Percentiles rank a stretch among this genome's conserved stretches.
Conservation (phyloP, 495 filamentous ascomycete species). For the Penicillium bovifimosum region DNA sequence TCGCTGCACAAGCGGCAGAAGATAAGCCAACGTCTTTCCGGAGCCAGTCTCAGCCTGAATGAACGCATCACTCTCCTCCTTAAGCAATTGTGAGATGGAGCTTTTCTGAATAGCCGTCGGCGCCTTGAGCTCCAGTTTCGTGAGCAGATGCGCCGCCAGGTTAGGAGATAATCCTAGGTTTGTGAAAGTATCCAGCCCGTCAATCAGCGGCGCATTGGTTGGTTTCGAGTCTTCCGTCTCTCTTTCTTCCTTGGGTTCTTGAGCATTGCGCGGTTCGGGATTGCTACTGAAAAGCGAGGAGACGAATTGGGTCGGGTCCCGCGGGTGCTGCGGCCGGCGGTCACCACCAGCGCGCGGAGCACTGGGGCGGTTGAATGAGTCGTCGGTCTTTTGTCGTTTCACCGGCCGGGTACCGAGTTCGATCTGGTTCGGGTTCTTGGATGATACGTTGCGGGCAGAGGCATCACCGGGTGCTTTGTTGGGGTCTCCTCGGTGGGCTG, state of each 20-base stretch:
- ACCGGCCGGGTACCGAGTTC: conserved; percentile 29
- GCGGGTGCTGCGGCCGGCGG: conserved; percentile 18
- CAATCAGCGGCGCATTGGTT: conserved; percentile 92
- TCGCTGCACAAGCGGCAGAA: conserved; percentile 83
- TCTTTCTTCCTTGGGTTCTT: conserved; percentile 37
- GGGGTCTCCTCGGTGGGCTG: conserved; percentile 43
- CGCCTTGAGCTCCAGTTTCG: conserved; percentile 80
- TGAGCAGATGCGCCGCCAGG: conserved; percentile 74
- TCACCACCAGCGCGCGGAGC: conserved; percentile 6
- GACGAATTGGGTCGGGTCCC: conserved; percentile 54
- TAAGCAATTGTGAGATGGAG: conserved; percentile 71
- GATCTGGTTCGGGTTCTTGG: conserved; percentile 39
- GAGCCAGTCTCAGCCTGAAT: conserved; percentile 97
- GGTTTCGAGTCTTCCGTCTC: conserved; percentile 58
- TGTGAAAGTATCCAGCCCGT: conserved; percentile 76
- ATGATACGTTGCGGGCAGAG: conserved; percentile 13
- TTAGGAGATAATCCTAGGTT: conserved; percentile 70
- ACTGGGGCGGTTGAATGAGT: conserved; percentile 10
- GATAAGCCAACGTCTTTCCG: conserved; percentile 91
- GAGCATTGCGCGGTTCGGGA: conserved; percentile 56
- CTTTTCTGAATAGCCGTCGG: conserved; percentile 93
- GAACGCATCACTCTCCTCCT: conserved; percentile 84
- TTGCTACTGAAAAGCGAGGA: conserved; percentile 92
- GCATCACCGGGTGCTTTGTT: conserved; percentile 23
- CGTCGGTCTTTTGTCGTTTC: conserved; percentile 37